Conservation (phyloP, 768 basidiomycete species). For the Lactifluus rugatus region DNA sequence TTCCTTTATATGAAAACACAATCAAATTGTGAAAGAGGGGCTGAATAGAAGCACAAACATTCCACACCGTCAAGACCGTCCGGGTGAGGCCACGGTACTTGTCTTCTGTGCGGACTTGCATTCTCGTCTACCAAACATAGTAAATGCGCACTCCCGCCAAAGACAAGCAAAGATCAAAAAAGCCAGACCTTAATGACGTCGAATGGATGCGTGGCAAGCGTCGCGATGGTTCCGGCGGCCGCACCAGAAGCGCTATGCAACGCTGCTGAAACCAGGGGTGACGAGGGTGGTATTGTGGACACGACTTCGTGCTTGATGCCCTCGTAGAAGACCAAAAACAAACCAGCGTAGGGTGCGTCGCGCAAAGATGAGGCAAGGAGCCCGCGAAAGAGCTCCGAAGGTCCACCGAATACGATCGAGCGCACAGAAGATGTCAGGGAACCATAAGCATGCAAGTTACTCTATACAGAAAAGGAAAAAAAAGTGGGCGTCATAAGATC, state of each 20-base stretch:
- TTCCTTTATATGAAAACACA: conserved; percentile 40
- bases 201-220: conserved; percentile 82
- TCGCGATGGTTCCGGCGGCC: conserved; percentile 75
- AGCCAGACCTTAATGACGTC: conserved; percentile 86
- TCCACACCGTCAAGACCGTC: conserved; percentile 58
- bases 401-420: conserved; percentile 58
- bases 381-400: conserved; percentile 76
- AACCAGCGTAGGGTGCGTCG: conserved; percentile 89
- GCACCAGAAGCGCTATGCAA: conserved; percentile 65
- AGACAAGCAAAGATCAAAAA: neutral
- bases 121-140: conserved; percentile 53
- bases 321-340: conserved; percentile 86
- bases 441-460: conserved; percentile 65
- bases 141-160: conserved; percentile 6
- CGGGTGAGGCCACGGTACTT: conserved; percentile 62
- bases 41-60: conserved; percentile 34
- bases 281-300: conserved; percentile 35
- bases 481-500: neutral
- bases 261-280: conserved; percentile 37
- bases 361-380: conserved; percentile 82
- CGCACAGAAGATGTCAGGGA: conserved; percentile 49
- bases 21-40: neutral
- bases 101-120: conserved; percentile 79
- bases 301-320: conserved; percentile 67
- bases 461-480: conserved; percentile 33